Percentiles rank a stretch among this genome's conserved stretches.
phyloP scores from a whole-genome alignment of 805 yeast species.

The Metschnikowia orientalis region DNA sequence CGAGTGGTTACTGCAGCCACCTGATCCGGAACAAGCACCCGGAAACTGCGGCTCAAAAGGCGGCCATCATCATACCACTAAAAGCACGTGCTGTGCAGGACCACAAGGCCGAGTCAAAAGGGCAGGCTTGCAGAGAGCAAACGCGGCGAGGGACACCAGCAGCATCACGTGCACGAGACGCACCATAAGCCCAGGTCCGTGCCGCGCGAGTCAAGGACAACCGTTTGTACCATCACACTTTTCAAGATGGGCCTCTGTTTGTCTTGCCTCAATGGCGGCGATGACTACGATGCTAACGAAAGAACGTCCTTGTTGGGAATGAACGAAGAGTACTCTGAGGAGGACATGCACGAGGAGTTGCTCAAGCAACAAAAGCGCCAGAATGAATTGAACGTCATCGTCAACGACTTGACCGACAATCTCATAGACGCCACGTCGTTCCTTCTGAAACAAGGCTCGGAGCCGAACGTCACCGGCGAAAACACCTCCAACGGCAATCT shows the following conservation, averaged over 20 bases:
- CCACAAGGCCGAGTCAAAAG: too few species aligned
- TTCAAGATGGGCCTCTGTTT: constrained; percentile 45
- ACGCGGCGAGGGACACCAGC: too few species aligned
- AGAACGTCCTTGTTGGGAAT: constrained; percentile 33
- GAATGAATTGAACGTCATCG: constrained; percentile 43
- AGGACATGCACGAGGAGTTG: constrained; percentile 32
- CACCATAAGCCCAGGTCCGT: too few species aligned
- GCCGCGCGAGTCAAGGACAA: too few species aligned
- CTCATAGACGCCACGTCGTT: constrained; percentile 37
- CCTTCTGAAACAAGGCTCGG: constrained; percentile 12
- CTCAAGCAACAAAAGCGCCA: constrained; percentile 43
- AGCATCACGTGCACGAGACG: too few species aligned
- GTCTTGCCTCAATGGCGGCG: constrained; percentile 38
- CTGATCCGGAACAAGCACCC: too few species aligned
- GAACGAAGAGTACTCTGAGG: constrained; percentile 27
- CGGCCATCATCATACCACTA: too few species aligned
- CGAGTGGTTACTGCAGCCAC: too few species aligned
- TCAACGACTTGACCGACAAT: constrained; percentile 36
- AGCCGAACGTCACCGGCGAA: constrained; percentile 9
- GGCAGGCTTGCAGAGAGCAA: too few species aligned
- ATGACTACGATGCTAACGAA: constrained; percentile 37
- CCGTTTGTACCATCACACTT: too few species aligned
- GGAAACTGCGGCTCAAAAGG: too few species aligned
- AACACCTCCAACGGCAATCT: constrained; percentile 7
- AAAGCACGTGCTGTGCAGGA: too few species aligned